Evolutionary conservation across 176 grass and related monocot genomes (phyloP).

Genomic region (Avena insularis): DNA sequence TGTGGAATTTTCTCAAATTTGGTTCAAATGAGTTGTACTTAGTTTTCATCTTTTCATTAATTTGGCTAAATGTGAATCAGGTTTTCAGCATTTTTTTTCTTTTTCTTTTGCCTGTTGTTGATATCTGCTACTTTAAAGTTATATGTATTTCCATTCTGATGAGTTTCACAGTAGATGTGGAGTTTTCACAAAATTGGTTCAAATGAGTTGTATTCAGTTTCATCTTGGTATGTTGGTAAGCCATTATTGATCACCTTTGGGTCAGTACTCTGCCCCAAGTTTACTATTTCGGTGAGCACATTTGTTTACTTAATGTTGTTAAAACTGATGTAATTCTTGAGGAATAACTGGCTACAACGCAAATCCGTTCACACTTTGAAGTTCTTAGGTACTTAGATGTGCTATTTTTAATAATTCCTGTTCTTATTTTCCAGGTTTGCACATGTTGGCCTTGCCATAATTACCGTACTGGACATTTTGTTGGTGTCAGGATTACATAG

Average conservation of each 20-base stretch:
- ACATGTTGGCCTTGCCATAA: constrained; percentile 69
- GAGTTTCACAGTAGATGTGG: background rate
- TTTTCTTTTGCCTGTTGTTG: constrained; percentile 23
- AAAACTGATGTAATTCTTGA: background rate
- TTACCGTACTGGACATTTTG: constrained; percentile 62
- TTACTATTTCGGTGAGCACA: background rate
- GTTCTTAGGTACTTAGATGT: constrained; percentile 17
- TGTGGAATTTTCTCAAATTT: background rate
- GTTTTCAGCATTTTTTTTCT: background rate
- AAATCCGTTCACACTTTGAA: background rate
- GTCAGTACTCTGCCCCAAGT: constrained; percentile 18
- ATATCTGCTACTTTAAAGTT: background rate
- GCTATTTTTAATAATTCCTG: constrained; percentile 38
- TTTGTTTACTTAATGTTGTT: constrained; percentile 11
- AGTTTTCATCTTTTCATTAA: too few relatives aligned
- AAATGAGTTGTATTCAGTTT: background rate
- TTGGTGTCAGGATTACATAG: constrained; percentile 63
- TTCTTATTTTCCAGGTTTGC: constrained; percentile 65
- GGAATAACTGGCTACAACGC: background rate
- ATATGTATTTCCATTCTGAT: background rate
- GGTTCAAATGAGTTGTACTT: background rate
- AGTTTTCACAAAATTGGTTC: background rate
- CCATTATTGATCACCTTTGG: background rate
- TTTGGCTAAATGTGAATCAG: too few relatives aligned
- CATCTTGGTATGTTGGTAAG: constrained; percentile 2